These are phyloP conservation scores for Neopestalotiopsis sp. DNA, from an alignment of 2,329 filamentous ascomycete species.

Conservation along the genomic window DNA sequence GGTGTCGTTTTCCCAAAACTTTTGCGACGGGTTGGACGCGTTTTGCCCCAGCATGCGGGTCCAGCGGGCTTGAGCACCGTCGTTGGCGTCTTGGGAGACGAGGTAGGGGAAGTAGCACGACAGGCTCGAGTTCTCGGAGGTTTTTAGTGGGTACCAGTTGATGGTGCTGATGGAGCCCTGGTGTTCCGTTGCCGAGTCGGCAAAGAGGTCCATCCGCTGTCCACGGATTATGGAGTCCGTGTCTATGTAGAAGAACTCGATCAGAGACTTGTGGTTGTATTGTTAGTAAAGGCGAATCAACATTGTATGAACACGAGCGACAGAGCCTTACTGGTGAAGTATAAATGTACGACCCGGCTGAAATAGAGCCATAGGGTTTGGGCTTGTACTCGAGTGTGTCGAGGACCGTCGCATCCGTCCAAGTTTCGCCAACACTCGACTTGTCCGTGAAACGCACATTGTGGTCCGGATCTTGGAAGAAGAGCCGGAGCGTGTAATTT, in stretches of 20 bases:
- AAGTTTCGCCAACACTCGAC: constrained; percentile 22
- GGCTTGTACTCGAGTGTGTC: constrained; percentile 26
- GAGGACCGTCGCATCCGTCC: constrained; percentile 25
- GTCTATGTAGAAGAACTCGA: constrained; percentile 30
- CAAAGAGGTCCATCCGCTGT: constrained; percentile 26
- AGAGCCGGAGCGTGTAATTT: constrained; percentile 27
- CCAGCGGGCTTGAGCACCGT: constrained; percentile 23
- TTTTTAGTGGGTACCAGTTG: constrained; percentile 26
- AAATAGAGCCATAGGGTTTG: constrained; percentile 25
- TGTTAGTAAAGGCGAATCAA: not conserved
- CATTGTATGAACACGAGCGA: not conserved
- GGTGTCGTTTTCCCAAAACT: constrained; percentile 28
- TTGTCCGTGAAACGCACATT: constrained; percentile 27
- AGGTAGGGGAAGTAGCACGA: constrained; percentile 29
- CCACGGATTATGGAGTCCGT: constrained; percentile 23
- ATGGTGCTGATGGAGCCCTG: constrained; percentile 25
- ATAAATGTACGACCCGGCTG: constrained; percentile 25
- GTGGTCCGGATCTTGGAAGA: constrained; percentile 27
- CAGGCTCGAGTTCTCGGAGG: constrained; percentile 22
- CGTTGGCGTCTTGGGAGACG: constrained; percentile 26
- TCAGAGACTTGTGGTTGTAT: constrained; percentile 19
- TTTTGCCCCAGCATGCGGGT: constrained; percentile 24
- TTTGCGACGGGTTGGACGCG: constrained; percentile 20
- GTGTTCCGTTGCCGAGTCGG: constrained; percentile 17
- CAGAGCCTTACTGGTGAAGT: constrained; percentile 23